A percentile compares a stretch with the other conserved stretches of the same genome.
Conservation (phyloP, 1,139 yeast species). For the Blastobotrys ciferrii region DNA sequence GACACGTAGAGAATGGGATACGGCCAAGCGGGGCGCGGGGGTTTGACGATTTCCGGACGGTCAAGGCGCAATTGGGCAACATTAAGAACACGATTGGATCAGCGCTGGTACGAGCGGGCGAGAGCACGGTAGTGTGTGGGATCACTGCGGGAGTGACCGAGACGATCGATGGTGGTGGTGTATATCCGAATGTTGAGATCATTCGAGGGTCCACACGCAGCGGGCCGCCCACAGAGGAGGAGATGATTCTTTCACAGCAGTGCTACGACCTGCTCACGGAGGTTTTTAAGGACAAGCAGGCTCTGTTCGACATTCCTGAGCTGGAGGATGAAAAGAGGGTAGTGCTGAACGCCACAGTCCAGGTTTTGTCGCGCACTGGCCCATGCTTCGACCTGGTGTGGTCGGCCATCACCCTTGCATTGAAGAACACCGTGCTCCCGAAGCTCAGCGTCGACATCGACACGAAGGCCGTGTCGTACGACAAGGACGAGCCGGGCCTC, state of each 20-base stretch:
- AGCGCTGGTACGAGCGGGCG: slow-evolving; percentile 67
- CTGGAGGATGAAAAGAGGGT: slow-evolving; percentile 52
- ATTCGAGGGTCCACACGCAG: slow-evolving; percentile 48
- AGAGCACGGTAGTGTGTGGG: slow-evolving; percentile 73
- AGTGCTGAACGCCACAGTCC: slow-evolving; percentile 70
- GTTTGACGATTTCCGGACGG: slow-evolving; percentile 68
- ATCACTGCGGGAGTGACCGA: slow-evolving; percentile 65
- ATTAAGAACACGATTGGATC: slow-evolving; percentile 53
- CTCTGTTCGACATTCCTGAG: slow-evolving; percentile 33
- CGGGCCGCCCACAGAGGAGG: slow-evolving; percentile 82
- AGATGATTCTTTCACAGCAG: slow-evolving; percentile 74
- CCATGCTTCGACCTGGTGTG: slow-evolving; percentile 79
- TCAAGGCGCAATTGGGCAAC: slow-evolving; percentile 39
- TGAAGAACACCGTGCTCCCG: slow-evolving; percentile 63
- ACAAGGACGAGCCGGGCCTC: slow-evolving; percentile 33
- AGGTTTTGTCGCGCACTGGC: slow-evolving; percentile 77
- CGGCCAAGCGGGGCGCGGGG: slow-evolving; percentile 54
- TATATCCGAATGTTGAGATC: slow-evolving; percentile 79
- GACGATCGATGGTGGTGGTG: slow-evolving; percentile 41
- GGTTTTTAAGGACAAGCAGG: slow-evolving; percentile 15
- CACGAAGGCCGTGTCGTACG: slow-evolving; percentile 41
- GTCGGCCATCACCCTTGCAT: slow-evolving; percentile 64
- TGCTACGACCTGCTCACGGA: slow-evolving; percentile 49
- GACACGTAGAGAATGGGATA: slow-evolving; percentile 79
- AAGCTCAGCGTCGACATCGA: slow-evolving; percentile 47